Base-by-base conservation (phyloP, 2,329 filamentous ascomycete genomes). In the Parafenestella ontariensis region DNA sequence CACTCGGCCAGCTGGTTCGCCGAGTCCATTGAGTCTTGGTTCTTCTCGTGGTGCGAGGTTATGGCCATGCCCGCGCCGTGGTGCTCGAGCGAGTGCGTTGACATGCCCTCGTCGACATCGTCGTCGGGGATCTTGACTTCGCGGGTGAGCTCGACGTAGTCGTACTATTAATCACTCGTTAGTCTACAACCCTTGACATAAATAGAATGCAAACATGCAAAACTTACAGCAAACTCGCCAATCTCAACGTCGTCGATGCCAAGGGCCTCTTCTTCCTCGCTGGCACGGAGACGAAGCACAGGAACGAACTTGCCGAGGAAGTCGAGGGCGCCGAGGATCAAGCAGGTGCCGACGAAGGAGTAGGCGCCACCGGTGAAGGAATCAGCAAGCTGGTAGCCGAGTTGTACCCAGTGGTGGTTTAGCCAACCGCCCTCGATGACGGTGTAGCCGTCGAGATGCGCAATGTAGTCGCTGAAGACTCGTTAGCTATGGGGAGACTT, bases 161-260 rank as follows among this genome's bases (percentile, higher is more conserved):
- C 92, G 75, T 96, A 96, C 80, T 84, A 58, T n/a, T n/a, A n/a
- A n/a, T 42, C 34, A 26, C 5, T 10, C 5, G 31, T 34, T 34
- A 34, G 31, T n/a, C 9, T 13, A 17, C 17, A 13, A n/a, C n/a
- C n/a, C n/a, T n/a, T n/a, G n/a, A n/a, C n/a, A n/a, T n/a, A n/a
- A n/a, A n/a, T n/a, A n/a, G n/a, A n/a, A n/a, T n/a, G n/a, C n/a
- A n/a, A n/a, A n/a, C n/a, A n/a, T n/a, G n/a, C n/a, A n/a, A n/a
- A n/a, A 80, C 82, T 73, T 80, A 84, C 83, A n/a, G 91, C 92
- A 73, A 95, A 96, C 79, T 96, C 92, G 73, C 92, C 92, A 69
- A 96, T 91, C 77, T 96, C 92, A 21, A 90, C 88, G 68, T 96
- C 92, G 68, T 96, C 92, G 56, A 96, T 92, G 62, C 92, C 92